These are phyloP conservation scores for Leptographium procerum DNA, from an alignment of 2,329 filamentous ascomycete species.

Conservation along the genomic window DNA sequence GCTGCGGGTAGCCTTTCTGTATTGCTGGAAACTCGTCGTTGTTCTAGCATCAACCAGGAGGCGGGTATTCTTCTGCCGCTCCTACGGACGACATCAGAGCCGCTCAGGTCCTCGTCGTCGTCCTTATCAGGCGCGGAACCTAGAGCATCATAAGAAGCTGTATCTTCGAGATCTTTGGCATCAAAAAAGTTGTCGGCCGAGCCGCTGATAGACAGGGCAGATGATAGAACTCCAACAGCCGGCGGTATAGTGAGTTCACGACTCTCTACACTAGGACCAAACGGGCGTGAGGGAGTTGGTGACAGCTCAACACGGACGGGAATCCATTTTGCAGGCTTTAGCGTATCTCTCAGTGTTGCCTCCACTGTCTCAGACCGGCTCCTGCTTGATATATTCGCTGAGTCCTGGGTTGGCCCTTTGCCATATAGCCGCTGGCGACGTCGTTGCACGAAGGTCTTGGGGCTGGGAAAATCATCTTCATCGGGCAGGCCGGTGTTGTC, in stretches of 20 bases:
- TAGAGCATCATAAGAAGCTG: neutral
- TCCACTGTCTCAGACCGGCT: conserved; percentile 4
- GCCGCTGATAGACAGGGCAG: neutral
- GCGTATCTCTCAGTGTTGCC: neutral
- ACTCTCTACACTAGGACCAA: neutral
- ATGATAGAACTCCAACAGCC: neutral
- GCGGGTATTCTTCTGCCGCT: conserved; percentile 44
- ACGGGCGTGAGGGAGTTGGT: neutral
- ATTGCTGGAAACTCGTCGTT: conserved; percentile 25
- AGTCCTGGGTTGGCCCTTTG: neutral
- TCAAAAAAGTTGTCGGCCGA: no score
- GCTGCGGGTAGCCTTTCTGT: conserved; percentile 10
- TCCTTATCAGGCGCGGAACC: conserved; percentile 3
- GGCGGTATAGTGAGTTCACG: neutral
- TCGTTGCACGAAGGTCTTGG: conserved; percentile 10
- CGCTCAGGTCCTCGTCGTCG: conserved; percentile 22
- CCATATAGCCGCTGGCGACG: conserved; percentile 6
- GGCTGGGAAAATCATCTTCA: conserved; percentile 20
- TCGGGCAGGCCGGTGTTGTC: conserved; percentile 20
- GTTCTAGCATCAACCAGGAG: conserved; percentile 54
- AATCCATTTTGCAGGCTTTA: conserved; percentile 3
- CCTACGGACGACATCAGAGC: conserved; percentile 27
- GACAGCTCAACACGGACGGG: conserved; percentile 9
- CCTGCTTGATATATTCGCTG: conserved; percentile 10
- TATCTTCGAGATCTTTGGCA: neutral